Evolutionary conservation across 306 rosid genomes (phyloP), one percentile per base, ranked within the genome.

Genomic region (Medicago ruthenica): DNA sequence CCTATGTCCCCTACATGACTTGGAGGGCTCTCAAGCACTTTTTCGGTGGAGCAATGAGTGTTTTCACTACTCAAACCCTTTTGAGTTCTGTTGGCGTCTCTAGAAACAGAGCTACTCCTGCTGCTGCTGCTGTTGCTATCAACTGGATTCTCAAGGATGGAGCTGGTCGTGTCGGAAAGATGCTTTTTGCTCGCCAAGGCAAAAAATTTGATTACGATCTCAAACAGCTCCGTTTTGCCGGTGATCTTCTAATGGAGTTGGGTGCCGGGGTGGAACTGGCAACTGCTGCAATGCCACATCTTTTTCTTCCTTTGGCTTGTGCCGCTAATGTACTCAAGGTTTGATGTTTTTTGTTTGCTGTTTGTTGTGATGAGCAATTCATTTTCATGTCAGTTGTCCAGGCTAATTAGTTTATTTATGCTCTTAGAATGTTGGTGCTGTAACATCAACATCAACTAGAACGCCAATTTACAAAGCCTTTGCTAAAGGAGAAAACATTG

Each of bases 1-100:
- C 99, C 1, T 95, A 95, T 74, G 97, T 95, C 6, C 99, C 99
- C 0, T 95, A 95, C 86, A 95, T 95, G 99, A 81, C 90, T 24
- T 95, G 97, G 97, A 86, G 99, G 75, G 99, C 99, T 77, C 85
- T 95, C 62, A 95, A 95, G 93, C 99, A 92, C 82, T 95, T 95
- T 76, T 95, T 95, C 69, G 99, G 99, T 50, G 99, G 99, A 66
- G 99, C 99, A n/a, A 95, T 95, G 97, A 93, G 99, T 11, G 99
- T 95, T 79, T 95, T 95, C 86, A 95, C 99, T 1, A 95, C 99
- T 27, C 96, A 92, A 81, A 85, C 99, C 8, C 97, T 95, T 61
- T 80, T 95, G 86, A 84, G 67, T 82, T 95, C 99, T 1, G 97
- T 95, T 79, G 99, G 99, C 31, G 84, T 95, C 68, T 87, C 97